Conservation (phyloP, 257 asterid genomes). For the Craterostigma plantagineum region DNA sequence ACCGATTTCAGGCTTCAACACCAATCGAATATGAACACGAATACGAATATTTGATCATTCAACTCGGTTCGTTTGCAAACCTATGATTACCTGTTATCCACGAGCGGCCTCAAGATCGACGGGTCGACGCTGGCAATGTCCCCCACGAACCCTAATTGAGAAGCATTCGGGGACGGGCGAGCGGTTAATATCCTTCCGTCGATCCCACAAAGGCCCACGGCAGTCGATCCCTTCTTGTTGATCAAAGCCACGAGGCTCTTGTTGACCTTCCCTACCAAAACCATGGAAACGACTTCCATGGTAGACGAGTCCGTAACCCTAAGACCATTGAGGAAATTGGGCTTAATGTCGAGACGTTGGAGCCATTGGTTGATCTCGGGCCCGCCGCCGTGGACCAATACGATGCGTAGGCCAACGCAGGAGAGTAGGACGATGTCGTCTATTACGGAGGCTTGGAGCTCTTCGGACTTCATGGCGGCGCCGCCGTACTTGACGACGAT, state of each 20-base stretch:
- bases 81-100: conserved; percentile 32
- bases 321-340: conserved; percentile 56
- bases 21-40: too few species aligned
- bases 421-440: conserved; percentile 70
- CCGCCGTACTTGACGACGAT: conserved; percentile 82
- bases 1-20: too few species aligned
- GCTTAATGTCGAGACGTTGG: conserved; percentile 33
- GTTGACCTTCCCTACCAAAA: conserved; percentile 59
- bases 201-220: conserved; percentile 63
- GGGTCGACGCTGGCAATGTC: conserved; percentile 68
- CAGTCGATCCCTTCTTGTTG: conserved; percentile 73
- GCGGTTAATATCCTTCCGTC: conserved; percentile 64
- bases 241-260: conserved; percentile 53
- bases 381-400: conserved; percentile 73
- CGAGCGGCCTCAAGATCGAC: conserved; percentile 31
- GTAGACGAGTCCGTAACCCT: conserved; percentile 75
- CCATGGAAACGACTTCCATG: conserved; percentile 80
- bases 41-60: too few species aligned
- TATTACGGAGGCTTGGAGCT: conserved; percentile 70
- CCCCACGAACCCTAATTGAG: conserved; percentile 69
- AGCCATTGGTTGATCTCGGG: conserved; percentile 83
- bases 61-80: too few species aligned
- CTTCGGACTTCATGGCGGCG: conserved; percentile 74
- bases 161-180: conserved; percentile 45
- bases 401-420: conserved; percentile 64